These are phyloP conservation scores for Trametes sp. DNA, from an alignment of 1,284 basidiomycete species.

Conservation along the genomic window DNA sequence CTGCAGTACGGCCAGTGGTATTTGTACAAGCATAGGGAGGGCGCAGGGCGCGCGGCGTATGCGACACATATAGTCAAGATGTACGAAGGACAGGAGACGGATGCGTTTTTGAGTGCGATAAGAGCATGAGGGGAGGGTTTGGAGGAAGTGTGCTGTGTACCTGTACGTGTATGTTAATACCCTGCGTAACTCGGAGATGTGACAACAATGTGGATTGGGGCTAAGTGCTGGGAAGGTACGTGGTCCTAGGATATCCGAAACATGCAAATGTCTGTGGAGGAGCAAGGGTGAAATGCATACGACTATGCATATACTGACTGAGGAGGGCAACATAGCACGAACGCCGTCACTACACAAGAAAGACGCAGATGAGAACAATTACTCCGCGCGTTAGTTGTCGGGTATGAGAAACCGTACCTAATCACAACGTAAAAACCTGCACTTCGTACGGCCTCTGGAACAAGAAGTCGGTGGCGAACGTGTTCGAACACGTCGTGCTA, in stretches of 20 bases:
- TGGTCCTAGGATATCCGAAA: too few species aligned
- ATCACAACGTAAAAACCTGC: not conserved
- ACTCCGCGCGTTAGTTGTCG: too few species aligned
- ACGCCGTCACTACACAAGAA: too few species aligned
- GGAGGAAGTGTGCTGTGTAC: not conserved
- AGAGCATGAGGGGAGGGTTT: not conserved
- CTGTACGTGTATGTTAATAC: not conserved
- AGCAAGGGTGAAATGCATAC: too few species aligned
- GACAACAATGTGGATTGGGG: too few species aligned
- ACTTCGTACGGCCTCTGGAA: slow-evolving; percentile 2
- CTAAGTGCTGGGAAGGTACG: not conserved
- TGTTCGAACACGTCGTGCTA: slow-evolving; percentile 15
- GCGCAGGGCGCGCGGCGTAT: slow-evolving; percentile 36
- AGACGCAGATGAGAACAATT: too few species aligned
- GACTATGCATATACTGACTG: not conserved
- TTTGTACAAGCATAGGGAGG: slow-evolving; percentile 49
- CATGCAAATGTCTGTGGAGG: too few species aligned
- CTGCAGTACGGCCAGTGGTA: slow-evolving; percentile 63
- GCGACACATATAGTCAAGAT: slow-evolving; percentile 58
- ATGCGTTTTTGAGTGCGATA: slow-evolving; percentile 44
- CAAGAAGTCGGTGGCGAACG: not conserved
- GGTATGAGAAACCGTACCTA: too few species aligned
- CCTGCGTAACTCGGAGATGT: not conserved
- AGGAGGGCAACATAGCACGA: too few species aligned
- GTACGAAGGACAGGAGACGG: slow-evolving; percentile 57